These are phyloP conservation scores for Hypoxylon sp. DNA, from an alignment of 2,329 filamentous ascomycete genomes.

Conservation along the genomic window DNA sequence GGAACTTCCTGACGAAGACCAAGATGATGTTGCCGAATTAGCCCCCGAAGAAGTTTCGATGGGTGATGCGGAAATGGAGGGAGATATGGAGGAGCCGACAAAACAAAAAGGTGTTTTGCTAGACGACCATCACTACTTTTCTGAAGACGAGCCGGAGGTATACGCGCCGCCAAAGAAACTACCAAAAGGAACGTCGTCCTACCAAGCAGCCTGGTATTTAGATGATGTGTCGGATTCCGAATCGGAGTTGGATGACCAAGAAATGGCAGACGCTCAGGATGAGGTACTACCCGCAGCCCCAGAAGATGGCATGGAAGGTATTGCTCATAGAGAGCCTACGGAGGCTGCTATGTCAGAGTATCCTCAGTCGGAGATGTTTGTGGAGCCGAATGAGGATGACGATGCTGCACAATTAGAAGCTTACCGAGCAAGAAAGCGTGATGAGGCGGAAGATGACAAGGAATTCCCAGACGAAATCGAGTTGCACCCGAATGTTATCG, in stretches of 20 bases:
- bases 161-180: conserved; percentile 76
- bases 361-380: conserved; percentile 91
- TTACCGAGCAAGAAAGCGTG: conserved; percentile 81
- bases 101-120: conserved; percentile 88
- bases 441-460: conserved; percentile 87
- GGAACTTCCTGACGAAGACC: conserved; percentile 80
- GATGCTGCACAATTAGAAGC: conserved; percentile 81
- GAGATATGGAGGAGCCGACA: conserved; percentile 62
- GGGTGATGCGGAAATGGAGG: conserved; percentile 61
- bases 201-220: conserved; percentile 95
- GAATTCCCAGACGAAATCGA: conserved; percentile 99
- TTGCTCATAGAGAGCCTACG: conserved; percentile 75
- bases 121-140: conserved; percentile 98
- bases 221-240: conserved; percentile 85
- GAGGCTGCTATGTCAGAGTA: conserved; percentile 89
- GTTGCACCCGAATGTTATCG: conserved; percentile 86
- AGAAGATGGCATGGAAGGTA: conserved; percentile 84
- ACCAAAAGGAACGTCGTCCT: conserved; percentile 91
- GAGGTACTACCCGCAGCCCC: conserved; percentile 70
- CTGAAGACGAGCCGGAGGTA: conserved; percentile 80
- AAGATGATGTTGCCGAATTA: conserved; percentile 84
- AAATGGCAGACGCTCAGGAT: conserved; percentile 58
- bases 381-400: conserved; percentile 85
- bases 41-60: conserved; percentile 89
- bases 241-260: conserved; percentile 74